Evolutionary conservation across 2,329 filamentous ascomycete species (phyloP).

Genomic region (Colletotrichum gigasporum): DNA sequence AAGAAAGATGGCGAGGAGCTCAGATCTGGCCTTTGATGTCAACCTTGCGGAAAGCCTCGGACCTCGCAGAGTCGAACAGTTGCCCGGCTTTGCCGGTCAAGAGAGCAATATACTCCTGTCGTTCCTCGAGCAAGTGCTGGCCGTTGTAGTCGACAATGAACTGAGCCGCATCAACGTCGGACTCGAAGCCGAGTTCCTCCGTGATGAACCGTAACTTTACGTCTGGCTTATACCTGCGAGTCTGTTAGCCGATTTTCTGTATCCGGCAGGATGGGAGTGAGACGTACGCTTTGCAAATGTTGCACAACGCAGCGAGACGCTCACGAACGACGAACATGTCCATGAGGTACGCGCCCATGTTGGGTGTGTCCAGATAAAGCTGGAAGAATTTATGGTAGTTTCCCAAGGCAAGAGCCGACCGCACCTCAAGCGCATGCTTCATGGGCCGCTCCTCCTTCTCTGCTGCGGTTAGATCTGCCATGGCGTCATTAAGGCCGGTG

Average conservation of each 20-base stretch:
- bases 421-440: slow-evolving; percentile 90
- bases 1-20: slow-evolving; percentile 40
- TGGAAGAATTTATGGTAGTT: slow-evolving; percentile 99
- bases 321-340: slow-evolving; percentile 98
- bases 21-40: slow-evolving; percentile 98
- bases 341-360: slow-evolving; percentile 98
- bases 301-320: slow-evolving; percentile 87
- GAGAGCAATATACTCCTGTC: slow-evolving; percentile 77
- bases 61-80: slow-evolving; percentile 79
- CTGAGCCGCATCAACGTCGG: slow-evolving; percentile 87
- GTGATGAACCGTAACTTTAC: slow-evolving; percentile 91
- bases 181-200: slow-evolving; percentile 95
- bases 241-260: slow-evolving; percentile 53
- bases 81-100: slow-evolving; percentile 76
- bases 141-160: slow-evolving; percentile 87
- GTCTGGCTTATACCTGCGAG: slow-evolving; percentile 85
- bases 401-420: slow-evolving; percentile 89
- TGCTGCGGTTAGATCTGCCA: slow-evolving; percentile 98
- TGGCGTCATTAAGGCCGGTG: slow-evolving; percentile 95
- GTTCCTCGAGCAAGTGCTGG: slow-evolving; percentile 80
- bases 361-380: slow-evolving; percentile 91
- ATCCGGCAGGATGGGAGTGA: background rate
- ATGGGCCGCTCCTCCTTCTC: slow-evolving; percentile 88
- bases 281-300: slow-evolving; percentile 94
- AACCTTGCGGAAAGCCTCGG: slow-evolving; percentile 82